A percentile compares a stretch with the other conserved stretches of the same genome.
Evolutionary conservation across 179 eudicot species (phyloP).

Genomic region (Heliamphora ciliata): DNA sequence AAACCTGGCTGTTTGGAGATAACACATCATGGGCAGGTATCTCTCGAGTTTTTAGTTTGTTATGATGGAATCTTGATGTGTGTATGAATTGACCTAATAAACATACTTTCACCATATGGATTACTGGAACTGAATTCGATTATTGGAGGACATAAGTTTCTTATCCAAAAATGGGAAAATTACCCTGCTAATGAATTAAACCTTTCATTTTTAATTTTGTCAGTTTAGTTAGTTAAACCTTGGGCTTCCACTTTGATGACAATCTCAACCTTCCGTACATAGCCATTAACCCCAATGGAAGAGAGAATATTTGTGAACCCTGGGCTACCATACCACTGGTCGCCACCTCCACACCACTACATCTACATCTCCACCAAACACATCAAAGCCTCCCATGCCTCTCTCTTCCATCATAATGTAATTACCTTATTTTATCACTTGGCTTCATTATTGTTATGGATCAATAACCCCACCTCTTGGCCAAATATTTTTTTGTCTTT

Average conservation of each 20-base stretch:
- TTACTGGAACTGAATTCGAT: neutral
- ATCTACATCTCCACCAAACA: neutral
- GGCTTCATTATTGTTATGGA: no score
- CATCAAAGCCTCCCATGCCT: neutral
- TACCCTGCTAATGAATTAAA: neutral
- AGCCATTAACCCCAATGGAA: no score
- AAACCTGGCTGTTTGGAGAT: conserved; percentile 82
- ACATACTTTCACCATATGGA: neutral
- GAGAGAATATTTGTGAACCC: no score
- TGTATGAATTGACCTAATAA: neutral
- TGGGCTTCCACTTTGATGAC: neutral
- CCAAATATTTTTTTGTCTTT: no score
- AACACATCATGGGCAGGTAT: conserved; percentile 80
- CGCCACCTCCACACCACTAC: neutral
- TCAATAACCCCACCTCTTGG: no score
- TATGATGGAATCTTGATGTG: neutral
- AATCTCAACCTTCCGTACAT: neutral
- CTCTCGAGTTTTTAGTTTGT: neutral
- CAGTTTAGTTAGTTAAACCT: neutral
- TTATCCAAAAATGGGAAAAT: neutral
- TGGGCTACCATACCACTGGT: neutral
- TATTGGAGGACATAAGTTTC: neutral
- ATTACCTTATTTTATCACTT: no score
- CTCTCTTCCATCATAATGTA: neutral
- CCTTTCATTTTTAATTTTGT: neutral